A percentile compares a stretch with the other conserved stretches of the same genome.
Evolutionary conservation across 441 rosid genomes (phyloP).

Genomic region (Manihot esculenta): DNA sequence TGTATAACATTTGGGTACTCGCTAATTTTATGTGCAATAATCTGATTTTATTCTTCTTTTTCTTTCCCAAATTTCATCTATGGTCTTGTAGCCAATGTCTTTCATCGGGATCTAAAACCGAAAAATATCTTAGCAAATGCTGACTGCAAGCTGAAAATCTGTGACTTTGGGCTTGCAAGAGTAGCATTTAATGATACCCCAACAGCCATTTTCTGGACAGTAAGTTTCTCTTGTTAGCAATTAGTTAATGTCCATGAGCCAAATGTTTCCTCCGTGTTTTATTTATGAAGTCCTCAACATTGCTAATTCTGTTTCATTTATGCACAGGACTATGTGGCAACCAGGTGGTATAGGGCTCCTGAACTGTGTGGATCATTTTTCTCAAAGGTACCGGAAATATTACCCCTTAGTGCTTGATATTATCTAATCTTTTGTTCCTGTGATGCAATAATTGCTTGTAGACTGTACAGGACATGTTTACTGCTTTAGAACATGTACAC

Average conservation of each 20-base stretch:
- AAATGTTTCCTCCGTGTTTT: not conserved
- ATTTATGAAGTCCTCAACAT: not conserved
- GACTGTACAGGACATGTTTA: not conserved
- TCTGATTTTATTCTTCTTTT: conserved; percentile 16
- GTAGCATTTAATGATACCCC: conserved; percentile 97
- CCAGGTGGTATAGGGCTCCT: conserved; percentile 96
- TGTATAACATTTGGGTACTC: conserved; percentile 7
- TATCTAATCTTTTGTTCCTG: conserved; percentile 17
- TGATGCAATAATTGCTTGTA: conserved; percentile 5
- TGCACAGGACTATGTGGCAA: conserved; percentile 86
- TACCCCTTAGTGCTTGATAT: conserved; percentile 24
- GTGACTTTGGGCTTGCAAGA: conserved; percentile 97
- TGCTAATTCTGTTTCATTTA: conserved; percentile 18
- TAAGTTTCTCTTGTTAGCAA: conserved; percentile 31
- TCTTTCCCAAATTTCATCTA: not conserved
- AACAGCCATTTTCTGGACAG: conserved; percentile 96
- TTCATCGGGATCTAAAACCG: conserved; percentile 91
- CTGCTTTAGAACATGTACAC: not conserved
- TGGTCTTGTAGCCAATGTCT: conserved; percentile 72
- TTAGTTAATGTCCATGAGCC: no score
- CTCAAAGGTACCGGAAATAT: conserved; percentile 63
- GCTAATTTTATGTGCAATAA: conserved; percentile 4
- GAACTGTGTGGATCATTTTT: conserved; percentile 95
- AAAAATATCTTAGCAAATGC: conserved; percentile 95
- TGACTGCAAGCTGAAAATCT: conserved; percentile 91